A percentile compares a stretch with the other conserved stretches of the same genome.
Evolutionary conservation across 352 stramenopile genomes (phyloP).

Genomic region (Globisporangium camurandrum): DNA sequence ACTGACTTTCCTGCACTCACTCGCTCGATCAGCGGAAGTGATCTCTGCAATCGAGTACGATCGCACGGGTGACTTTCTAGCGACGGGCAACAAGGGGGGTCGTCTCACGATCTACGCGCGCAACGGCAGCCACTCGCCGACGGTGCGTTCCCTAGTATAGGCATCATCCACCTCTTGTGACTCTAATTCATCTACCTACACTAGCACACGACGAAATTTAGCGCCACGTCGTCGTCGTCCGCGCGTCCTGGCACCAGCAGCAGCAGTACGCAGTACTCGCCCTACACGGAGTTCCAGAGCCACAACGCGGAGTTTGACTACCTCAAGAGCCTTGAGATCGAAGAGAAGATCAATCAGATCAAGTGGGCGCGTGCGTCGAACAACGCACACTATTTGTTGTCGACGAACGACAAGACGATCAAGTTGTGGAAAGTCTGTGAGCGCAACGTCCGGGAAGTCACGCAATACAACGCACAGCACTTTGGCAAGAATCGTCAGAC

Average conservation of each 20-base stretch:
- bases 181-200: not conserved
- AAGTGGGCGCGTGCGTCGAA: conserved; percentile 89
- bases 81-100: conserved; percentile 92
- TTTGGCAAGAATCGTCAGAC: conserved; percentile 15
- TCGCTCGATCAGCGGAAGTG: conserved; percentile 93
- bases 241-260: no score
- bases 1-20: no score
- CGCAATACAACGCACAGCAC: conserved; percentile 55
- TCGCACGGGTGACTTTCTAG: conserved; percentile 85
- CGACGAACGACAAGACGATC: conserved; percentile 97
- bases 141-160: conserved; percentile 4
- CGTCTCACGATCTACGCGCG: conserved; percentile 88
- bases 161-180: conserved; percentile 9
- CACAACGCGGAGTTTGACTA: conserved; percentile 98
- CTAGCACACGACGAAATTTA: conserved; percentile 16
- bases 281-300: conserved; percentile 94
- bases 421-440: conserved; percentile 94
- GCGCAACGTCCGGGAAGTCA: conserved; percentile 67
- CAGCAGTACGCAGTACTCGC: conserved; percentile 27
- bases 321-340: conserved; percentile 96
- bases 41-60: conserved; percentile 95
- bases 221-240: conserved; percentile 13
- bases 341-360: conserved; percentile 98
- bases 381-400: conserved; percentile 90
- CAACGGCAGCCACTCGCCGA: conserved; percentile 15